A percentile compares a stretch with the other conserved stretches of the same genome.
Conservation (phyloP, 2,329 filamentous ascomycete genomes). For the Neonectria coccinea region DNA sequence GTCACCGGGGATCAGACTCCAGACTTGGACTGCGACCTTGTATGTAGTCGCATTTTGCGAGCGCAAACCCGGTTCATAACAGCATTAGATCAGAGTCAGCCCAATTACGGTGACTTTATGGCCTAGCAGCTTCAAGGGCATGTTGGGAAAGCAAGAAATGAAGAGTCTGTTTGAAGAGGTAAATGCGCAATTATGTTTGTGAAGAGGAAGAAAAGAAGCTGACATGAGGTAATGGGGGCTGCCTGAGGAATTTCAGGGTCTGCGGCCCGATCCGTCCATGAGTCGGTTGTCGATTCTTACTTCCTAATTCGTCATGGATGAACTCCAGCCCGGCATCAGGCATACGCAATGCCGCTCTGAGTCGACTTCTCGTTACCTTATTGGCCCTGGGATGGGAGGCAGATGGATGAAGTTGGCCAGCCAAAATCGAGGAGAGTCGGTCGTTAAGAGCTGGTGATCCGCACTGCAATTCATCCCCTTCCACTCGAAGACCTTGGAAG, state of each 20-base stretch:
- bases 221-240: background rate
- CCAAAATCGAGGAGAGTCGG: too few species aligned
- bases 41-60: too few species aligned
- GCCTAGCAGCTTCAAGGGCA: background rate
- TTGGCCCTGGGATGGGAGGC: background rate
- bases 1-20: background rate
- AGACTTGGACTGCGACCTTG: background rate
- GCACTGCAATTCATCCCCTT: background rate
- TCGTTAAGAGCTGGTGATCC: background rate
- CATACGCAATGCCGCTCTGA: background rate
- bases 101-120: background rate
- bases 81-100: background rate
- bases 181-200: background rate
- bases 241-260: background rate
- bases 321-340: background rate
- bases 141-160: background rate
- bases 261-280: background rate
- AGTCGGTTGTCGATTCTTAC: background rate
- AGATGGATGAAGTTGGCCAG: background rate
- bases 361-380: background rate
- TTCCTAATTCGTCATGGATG: background rate
- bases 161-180: background rate
- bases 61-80: background rate
- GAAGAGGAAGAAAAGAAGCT: background rate
- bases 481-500: background rate